Base-by-base conservation (phyloP, 2,329 filamentous ascomycete genomes). In the Neoscytalidium dimidiatum region DNA sequence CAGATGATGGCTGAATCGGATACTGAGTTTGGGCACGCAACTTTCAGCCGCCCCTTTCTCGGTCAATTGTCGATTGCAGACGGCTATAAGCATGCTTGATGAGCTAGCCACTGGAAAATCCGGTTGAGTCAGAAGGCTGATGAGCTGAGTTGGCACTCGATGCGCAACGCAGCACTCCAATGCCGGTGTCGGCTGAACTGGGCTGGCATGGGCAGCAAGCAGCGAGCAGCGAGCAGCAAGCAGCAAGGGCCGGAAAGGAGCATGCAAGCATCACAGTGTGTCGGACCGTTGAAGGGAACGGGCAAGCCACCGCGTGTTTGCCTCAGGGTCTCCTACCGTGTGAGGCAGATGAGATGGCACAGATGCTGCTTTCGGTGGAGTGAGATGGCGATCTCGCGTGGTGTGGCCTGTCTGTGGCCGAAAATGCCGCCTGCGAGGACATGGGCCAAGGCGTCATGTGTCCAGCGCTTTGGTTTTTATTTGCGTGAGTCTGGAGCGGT, bases 311-410 rank as follows among this genome's bases (percentile, higher is more conserved):
- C 8, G 56, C 9, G 26, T 44, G 38, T 23, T 14, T 41, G 52
- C 52, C 19, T 56, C 52, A 57, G 28, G 53, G 26, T 9, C 23
- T 21, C 35, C n/a, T 7, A 7, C 29, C 5, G 28, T 35, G 49
- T 13, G 14, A 58, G 53, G 7, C 11, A 33, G 56, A 60, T 58
- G 56, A 28, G 26, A 58, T 53, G 35, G 56, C 38, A 29, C 33
- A 43, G 52, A 29, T 58, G 52, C 35, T 26, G 56, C 28, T 49
- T 53, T 28, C 17, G n/a, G 52, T 57, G 52, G 52, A 23, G 33
- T 46, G 56, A 60, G 56, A 17, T 33, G 56, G 26, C 26, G 56
- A 60, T 60, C 56, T 60, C 56, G 56, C 56, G 23, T 60, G 56
- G 31, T 60, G 56, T 60, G 56, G 56, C 17, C 56, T 60, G 56